Base-by-base conservation (phyloP, 495 filamentous ascomycete genomes). In the Lophiostoma macrostomum region DNA sequence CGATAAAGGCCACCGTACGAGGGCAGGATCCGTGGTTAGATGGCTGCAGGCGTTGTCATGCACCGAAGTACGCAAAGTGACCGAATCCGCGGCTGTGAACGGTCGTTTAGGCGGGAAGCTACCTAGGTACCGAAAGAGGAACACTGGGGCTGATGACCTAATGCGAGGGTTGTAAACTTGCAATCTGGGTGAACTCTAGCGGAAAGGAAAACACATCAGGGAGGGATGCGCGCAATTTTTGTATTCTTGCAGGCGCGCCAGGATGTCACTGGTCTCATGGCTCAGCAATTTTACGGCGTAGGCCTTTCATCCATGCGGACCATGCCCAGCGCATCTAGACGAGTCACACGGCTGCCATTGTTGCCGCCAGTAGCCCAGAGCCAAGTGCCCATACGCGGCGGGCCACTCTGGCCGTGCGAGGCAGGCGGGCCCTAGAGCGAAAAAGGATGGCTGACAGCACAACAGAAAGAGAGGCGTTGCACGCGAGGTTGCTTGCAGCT, bases 21-120 rank as follows among this genome's bases (percentile, higher is more conserved):
- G n/a, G 20, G 36, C 5, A 36, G 19, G 19, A 44, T 44, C 12
- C 12, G 5, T 27, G 23, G 25, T 27, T 7, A 44, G 10, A 5
- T 18, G 13, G 18, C 20, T 27, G 30, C 8, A 10, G 36, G 16
- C 27, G 23, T 18, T 28, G 25, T 20, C 24, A 40, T 20, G 14
- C 30, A 27, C 5, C n/a, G 24, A 32, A 16, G 24, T 20, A 20
- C 45, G 50, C 27, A 56, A 43, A 37, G 53, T 49, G 34, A 49
- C 53, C 53, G 53, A 56, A 42, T 49, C 12, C 24, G 32, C 43
- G 53, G 53, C 18, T 32, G 8, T 22, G 42, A 23, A 35, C 18
- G 28, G 53, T 43, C 51, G 48, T 51, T 40, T 51, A 51, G n/a
- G 28, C 48, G 51, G 51, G 42, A 47, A 55, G 32, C n/a, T n/a